These are phyloP conservation scores for Tephrocybe rancida DNA, from an alignment of 768 basidiomycete genomes.

Conservation along the genomic window DNA sequence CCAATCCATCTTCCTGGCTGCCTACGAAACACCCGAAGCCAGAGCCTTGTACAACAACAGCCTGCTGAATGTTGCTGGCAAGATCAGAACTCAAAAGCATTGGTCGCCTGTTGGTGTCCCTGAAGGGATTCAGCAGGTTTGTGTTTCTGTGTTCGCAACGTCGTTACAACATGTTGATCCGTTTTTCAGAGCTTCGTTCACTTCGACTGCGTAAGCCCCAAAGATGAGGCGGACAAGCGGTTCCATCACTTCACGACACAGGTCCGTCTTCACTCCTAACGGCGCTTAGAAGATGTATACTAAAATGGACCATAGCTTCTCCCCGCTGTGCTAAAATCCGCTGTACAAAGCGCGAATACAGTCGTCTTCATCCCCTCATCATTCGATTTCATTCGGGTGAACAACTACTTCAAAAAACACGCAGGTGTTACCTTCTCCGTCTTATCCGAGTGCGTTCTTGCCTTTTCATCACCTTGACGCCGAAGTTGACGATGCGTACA, in stretches of 20 bases:
- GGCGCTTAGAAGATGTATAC: neutral
- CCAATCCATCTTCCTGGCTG: conserved; percentile 85
- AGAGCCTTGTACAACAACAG: conserved; percentile 75
- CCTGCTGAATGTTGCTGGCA: conserved; percentile 85
- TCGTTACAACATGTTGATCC: neutral
- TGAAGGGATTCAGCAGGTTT: conserved; percentile 80
- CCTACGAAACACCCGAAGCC: conserved; percentile 89
- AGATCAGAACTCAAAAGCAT: conserved; percentile 66
- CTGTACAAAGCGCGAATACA: conserved; percentile 89
- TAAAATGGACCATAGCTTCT: conserved; percentile 58
- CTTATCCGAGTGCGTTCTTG: conserved; percentile 77
- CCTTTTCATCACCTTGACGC: neutral
- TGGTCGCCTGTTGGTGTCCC: conserved; percentile 80
- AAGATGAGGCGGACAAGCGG: conserved; percentile 84
- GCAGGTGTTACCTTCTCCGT: conserved; percentile 74
- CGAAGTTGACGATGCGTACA: conserved; percentile 27
- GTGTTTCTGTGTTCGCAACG: conserved; percentile 13
- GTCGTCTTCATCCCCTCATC: conserved; percentile 92
- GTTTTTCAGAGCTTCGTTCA: conserved; percentile 61
- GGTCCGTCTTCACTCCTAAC: conserved; percentile 37
- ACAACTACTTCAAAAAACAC: conserved; percentile 81
- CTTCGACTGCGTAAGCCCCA: conserved; percentile 71
- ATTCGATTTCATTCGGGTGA: conserved; percentile 93
- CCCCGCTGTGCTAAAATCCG: conserved; percentile 84
- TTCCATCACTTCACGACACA: conserved; percentile 88